phyloP scores from a whole-genome alignment of 2,329 filamentous ascomycete genomes.

The Knufia fluminis region DNA sequence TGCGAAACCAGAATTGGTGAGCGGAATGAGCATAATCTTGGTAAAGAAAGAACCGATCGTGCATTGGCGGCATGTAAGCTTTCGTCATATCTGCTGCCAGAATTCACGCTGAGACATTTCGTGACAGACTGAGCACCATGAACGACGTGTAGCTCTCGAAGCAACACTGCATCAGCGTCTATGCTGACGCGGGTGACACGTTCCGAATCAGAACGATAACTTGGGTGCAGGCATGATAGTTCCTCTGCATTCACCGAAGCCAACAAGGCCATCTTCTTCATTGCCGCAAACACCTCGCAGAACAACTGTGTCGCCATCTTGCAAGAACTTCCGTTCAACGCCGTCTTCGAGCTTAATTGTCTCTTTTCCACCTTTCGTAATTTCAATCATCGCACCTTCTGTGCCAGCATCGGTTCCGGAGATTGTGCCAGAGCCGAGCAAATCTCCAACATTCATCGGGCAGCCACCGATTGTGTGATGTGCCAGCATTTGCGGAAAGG shows the following conservation, averaged over 20 bases:
- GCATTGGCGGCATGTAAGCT: no score
- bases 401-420: conserved; percentile 51
- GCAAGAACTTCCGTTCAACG: conserved; percentile 60
- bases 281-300: conserved; percentile 57
- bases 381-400: conserved; percentile 63
- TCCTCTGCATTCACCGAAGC: conserved; percentile 66
- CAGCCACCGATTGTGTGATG: conserved; percentile 72
- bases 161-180: no score
- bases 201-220: conserved; percentile 3
- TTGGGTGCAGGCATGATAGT: conserved; percentile 45
- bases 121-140: background rate
- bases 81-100: no score
- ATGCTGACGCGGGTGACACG: no score
- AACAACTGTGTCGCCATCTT: conserved; percentile 63
- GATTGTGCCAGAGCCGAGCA: conserved; percentile 73
- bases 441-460: conserved; percentile 61
- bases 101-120: no score
- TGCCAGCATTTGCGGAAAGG: conserved; percentile 72
- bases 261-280: conserved; percentile 57
- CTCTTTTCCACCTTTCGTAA: conserved; percentile 59
- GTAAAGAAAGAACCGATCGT: no score
- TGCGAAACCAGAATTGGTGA: background rate
- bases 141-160: no score
- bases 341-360: conserved; percentile 53
- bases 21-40: background rate